Conservation (phyloP, 2,329 filamentous ascomycete species). For the Gaeumannomyces tritici region DNA sequence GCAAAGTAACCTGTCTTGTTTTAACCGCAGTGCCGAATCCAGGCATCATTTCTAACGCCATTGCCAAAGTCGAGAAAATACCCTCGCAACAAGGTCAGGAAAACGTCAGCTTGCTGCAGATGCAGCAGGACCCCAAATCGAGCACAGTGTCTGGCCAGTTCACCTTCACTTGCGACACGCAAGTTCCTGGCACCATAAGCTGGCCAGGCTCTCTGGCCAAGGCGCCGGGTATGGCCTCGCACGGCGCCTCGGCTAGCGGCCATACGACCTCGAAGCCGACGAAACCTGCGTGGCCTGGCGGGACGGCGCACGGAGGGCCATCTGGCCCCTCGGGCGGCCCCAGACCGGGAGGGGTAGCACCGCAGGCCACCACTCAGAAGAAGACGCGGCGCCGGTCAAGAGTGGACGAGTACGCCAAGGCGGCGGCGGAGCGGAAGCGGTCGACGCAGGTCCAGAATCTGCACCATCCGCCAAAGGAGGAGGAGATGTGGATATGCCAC, state of each 20-base stretch:
- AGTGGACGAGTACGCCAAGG: conserved; percentile 59
- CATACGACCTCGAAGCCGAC: neutral
- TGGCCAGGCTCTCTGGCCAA: conserved; percentile 47
- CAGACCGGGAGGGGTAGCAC: neutral
- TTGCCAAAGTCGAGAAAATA: conserved; percentile 74
- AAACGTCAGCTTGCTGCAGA: conserved; percentile 68
- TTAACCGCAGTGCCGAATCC: conserved; percentile 12
- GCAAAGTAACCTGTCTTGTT: neutral
- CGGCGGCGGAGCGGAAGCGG: conserved; percentile 66
- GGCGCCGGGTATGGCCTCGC: conserved; percentile 10
- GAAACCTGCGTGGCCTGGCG: neutral
- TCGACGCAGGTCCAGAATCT: conserved; percentile 70
- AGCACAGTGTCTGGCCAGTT: conserved; percentile 77
- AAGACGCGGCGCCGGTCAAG: conserved; percentile 44
- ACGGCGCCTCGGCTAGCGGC: neutral
- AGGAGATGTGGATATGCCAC: conserved; percentile 90
- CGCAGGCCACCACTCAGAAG: conserved; percentile 24
- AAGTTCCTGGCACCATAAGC: conserved; percentile 68
- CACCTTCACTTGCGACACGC: conserved; percentile 91
- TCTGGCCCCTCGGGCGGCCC: neutral
- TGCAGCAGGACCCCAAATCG: conserved; percentile 48
- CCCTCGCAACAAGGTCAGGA: conserved; percentile 59
- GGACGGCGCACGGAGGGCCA: neutral
- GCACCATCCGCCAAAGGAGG: conserved; percentile 56
- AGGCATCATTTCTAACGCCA: conserved; percentile 86